Evolutionary conservation across 148 eudicot genomes (phyloP).

Genomic region (Arbutus unedo): DNA sequence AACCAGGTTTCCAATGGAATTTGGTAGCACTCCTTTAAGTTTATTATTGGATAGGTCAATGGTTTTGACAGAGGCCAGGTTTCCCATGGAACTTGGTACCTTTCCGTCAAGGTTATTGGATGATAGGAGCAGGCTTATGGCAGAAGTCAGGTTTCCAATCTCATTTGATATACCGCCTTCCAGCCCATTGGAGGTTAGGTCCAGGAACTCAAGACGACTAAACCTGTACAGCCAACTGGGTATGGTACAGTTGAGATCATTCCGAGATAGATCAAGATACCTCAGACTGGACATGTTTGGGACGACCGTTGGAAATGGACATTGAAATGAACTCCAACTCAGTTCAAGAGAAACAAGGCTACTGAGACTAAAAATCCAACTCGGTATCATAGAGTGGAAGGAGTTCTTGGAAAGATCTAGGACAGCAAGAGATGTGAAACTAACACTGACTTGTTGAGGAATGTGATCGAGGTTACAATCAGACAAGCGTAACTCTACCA

Average conservation of each 20-base stretch:
- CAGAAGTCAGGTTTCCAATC: conserved; percentile 20
- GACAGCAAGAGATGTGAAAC: not conserved
- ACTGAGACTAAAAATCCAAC: not conserved
- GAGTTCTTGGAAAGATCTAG: not conserved
- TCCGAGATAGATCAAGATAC: not conserved
- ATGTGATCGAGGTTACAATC: not conserved
- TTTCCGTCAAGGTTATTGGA: not conserved
- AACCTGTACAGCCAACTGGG: conserved; percentile 4
- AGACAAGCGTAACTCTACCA: not conserved
- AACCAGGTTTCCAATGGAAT: not conserved
- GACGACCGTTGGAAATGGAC: not conserved
- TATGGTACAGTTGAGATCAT: not conserved
- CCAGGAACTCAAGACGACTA: not conserved
- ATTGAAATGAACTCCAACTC: not conserved
- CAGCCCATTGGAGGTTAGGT: not conserved
- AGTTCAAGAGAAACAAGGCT: not conserved
- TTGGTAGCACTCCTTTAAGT: not conserved
- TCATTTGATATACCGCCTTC: conserved; percentile 13
- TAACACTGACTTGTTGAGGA: not conserved
- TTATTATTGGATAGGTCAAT: not conserved
- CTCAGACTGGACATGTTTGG: not conserved
- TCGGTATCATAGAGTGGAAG: not conserved
- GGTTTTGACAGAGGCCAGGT: not conserved
- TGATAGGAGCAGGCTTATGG: not conserved
- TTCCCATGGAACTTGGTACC: not conserved